Conservation (phyloP, 2,329 filamentous ascomycete species). For the Aureobasidium sp. region DNA sequence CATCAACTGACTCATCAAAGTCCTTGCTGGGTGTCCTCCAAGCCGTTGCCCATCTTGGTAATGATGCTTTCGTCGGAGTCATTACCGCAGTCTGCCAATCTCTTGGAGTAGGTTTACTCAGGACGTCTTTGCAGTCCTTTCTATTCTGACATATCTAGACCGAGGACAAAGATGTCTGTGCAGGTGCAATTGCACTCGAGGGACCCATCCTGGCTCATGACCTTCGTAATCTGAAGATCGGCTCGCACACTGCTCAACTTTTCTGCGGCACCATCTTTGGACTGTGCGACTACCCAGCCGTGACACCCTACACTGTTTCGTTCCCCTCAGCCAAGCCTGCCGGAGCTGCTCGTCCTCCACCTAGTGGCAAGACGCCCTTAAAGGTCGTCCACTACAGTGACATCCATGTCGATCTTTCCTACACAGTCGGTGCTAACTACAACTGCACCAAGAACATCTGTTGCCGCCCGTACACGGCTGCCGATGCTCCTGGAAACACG, state of each 20-base stretch:
- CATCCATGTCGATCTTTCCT: conserved; percentile 52
- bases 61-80: conserved; percentile 35
- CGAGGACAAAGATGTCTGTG: conserved; percentile 51
- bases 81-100: conserved; percentile 33
- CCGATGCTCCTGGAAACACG: conserved; percentile 44
- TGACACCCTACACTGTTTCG: conserved; percentile 38
- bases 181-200: conserved; percentile 46
- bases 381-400: conserved; percentile 55
- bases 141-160: conserved; percentile 22
- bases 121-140: not conserved
- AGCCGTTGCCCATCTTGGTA: conserved; percentile 38
- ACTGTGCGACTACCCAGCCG: conserved; percentile 44
- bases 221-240: conserved; percentile 42
- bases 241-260: conserved; percentile 44
- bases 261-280: conserved; percentile 51
- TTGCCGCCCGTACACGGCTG: conserved; percentile 47
- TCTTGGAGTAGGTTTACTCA: conserved; percentile 27
- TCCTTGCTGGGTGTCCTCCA: conserved; percentile 37
- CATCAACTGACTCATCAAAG: conserved; percentile 20
- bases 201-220: conserved; percentile 48
- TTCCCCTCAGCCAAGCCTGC: conserved; percentile 39
- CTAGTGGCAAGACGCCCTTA: conserved; percentile 43
- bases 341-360: conserved; percentile 32
- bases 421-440: conserved; percentile 47
- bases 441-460: conserved; percentile 55